Conservation (phyloP, 768 basidiomycete species). For the Hirschioporus abietinus region DNA sequence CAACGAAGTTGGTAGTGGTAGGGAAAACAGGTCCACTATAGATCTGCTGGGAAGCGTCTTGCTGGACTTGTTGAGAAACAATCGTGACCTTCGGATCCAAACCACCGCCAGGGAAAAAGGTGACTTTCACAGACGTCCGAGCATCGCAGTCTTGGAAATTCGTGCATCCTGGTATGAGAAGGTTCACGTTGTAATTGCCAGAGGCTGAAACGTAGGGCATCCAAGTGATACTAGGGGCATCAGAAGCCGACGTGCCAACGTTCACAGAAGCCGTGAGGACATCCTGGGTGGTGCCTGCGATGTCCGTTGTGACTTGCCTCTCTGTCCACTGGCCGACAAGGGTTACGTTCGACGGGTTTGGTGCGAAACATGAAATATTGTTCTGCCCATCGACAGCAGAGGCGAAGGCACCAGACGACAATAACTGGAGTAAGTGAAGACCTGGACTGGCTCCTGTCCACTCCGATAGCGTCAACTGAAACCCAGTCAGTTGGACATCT, state of each 20-base stretch:
- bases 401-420: slow-evolving; percentile 89
- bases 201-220: slow-evolving; percentile 87
- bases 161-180: slow-evolving; percentile 84
- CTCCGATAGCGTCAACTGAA: slow-evolving; percentile 74
- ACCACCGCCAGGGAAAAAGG: slow-evolving; percentile 72
- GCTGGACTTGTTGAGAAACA: slow-evolving; percentile 64
- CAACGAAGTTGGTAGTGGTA: slow-evolving; percentile 61
- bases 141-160: slow-evolving; percentile 72
- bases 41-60: slow-evolving; percentile 56
- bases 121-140: slow-evolving; percentile 79
- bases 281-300: slow-evolving; percentile 74
- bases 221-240: slow-evolving; percentile 83
- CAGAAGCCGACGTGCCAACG: slow-evolving; percentile 54
- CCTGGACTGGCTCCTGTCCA: slow-evolving; percentile 78
- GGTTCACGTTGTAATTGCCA: slow-evolving; percentile 78
- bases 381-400: slow-evolving; percentile 64
- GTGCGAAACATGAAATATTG: slow-evolving; percentile 68
- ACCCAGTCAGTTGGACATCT: slow-evolving; percentile 59
- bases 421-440: slow-evolving; percentile 84
- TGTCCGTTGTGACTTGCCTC: slow-evolving; percentile 59
- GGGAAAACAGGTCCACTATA: slow-evolving; percentile 86
- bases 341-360: slow-evolving; percentile 62
- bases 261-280: slow-evolving; percentile 65
- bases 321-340: slow-evolving; percentile 67
- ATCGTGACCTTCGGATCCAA: slow-evolving; percentile 61